Evolutionary conservation across 2,329 filamentous ascomycete species (phyloP).

Genomic region (Fusarium newnesense): DNA sequence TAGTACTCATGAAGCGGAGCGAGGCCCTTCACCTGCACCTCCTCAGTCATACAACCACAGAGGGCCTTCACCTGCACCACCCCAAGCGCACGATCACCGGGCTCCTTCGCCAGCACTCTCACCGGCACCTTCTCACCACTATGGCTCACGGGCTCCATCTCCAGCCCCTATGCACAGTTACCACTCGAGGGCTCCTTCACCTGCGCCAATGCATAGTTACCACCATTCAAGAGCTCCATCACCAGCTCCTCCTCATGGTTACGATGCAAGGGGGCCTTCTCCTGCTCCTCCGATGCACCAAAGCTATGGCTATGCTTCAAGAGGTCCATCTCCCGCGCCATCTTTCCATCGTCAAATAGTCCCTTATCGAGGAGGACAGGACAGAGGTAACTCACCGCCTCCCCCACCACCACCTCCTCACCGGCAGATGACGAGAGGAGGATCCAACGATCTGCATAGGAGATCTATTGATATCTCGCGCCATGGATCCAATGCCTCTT

Average conservation of each 20-base stretch:
- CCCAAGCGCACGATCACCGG: conserved; percentile 27
- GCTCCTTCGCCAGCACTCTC: conserved; percentile 50
- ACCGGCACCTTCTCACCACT: conserved; percentile 46
- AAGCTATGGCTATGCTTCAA: conserved; percentile 47
- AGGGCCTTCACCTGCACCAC: conserved; percentile 25
- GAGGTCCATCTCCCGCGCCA: conserved; percentile 54
- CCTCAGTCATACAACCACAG: conserved; percentile 32
- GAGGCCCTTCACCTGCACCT: conserved; percentile 40
- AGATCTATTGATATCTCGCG: conserved; percentile 47
- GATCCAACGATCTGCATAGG: conserved; percentile 53
- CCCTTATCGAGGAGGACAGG: conserved; percentile 40
- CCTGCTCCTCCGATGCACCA: conserved; percentile 44
- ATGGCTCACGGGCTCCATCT: conserved; percentile 48
- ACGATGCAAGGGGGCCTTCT: conserved; percentile 48
- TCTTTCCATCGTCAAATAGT: conserved; percentile 40
- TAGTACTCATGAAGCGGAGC: conserved; percentile 39
- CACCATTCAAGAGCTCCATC: conserved; percentile 44
- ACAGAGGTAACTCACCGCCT: conserved; percentile 70
- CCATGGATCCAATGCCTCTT: conserved; percentile 51
- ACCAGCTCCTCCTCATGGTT: conserved; percentile 43
- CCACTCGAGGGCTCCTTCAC: conserved; percentile 27
- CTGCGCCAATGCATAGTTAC: conserved; percentile 36
- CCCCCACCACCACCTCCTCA: conserved; percentile 88
- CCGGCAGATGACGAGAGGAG: conserved; percentile 66
- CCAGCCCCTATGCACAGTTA: conserved; percentile 37